A percentile compares a stretch with the other conserved stretches of the same genome.
These are phyloP conservation scores for Lactarius evosmus DNA, from an alignment of 768 basidiomycete species.

Conservation along the genomic window DNA sequence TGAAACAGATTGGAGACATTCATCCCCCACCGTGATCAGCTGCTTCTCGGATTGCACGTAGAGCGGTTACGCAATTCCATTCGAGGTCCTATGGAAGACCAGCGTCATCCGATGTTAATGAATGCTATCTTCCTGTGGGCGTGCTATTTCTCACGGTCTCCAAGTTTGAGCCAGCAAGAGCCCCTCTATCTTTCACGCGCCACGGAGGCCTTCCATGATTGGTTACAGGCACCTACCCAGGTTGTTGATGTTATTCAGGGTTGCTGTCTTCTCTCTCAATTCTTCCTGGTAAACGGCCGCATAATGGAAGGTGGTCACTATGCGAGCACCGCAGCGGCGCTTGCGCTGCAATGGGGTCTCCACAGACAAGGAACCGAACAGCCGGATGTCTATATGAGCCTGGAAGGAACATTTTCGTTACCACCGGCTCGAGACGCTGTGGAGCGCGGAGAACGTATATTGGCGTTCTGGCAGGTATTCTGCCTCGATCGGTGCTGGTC, in stretches of 20 bases:
- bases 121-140: conserved; percentile 83
- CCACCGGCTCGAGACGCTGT: conserved; percentile 57
- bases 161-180: conserved; percentile 67
- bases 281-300: conserved; percentile 74
- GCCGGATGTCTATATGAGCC: conserved; percentile 29
- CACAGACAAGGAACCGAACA: conserved; percentile 44
- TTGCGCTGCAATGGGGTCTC: conserved; percentile 72
- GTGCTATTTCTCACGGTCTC: conserved; percentile 73
- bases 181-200: conserved; percentile 64
- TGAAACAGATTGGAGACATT: conserved; percentile 66
- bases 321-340: conserved; percentile 65
- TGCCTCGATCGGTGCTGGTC: conserved; percentile 81
- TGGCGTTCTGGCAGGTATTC: conserved; percentile 83
- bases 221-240: conserved; percentile 52
- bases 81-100: conserved; percentile 49
- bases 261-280: conserved; percentile 69
- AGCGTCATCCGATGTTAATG: conserved; percentile 72
- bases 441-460: conserved; percentile 66
- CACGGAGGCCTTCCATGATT: conserved; percentile 60
- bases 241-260: conserved; percentile 72
- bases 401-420: conserved; percentile 44
- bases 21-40: conserved; percentile 70
- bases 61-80: conserved; percentile 62
- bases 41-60: conserved; percentile 67
- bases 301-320: conserved; percentile 78